Evolutionary conservation across 108 stramenopile species (phyloP).

Genomic region (Mayamaea pseudoterrestris): DNA sequence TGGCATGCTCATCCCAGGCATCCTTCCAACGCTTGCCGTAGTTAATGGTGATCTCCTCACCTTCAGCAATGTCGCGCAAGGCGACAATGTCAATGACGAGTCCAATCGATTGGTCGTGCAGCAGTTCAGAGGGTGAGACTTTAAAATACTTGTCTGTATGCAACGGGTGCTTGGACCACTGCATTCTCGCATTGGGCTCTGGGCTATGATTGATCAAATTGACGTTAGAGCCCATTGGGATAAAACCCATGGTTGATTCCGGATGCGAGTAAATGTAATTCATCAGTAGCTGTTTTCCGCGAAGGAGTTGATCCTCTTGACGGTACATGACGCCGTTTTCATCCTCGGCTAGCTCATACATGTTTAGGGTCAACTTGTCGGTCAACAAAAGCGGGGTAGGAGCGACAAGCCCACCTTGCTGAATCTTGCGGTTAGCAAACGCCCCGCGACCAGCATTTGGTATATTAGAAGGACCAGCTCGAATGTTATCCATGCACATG

Average conservation of each 20-base stretch:
- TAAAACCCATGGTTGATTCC: conserved; percentile 44
- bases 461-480: conserved; percentile 51
- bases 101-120: conserved; percentile 30
- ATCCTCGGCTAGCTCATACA: conserved; percentile 27
- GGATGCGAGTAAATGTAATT: conserved; percentile 70
- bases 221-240: conserved; percentile 45
- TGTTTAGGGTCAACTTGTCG: conserved; percentile 32
- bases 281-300: conserved; percentile 36
- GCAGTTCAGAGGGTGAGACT: conserved; percentile 27
- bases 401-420: conserved; percentile 46
- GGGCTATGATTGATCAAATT: conserved; percentile 62
- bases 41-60: conserved; percentile 51
- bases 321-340: conserved; percentile 16
- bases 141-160: conserved; percentile 26
- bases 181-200: conserved; percentile 64
- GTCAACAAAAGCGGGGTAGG: conserved; percentile 61
- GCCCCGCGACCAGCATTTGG: conserved; percentile 75
- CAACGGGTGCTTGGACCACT: conserved; percentile 56
- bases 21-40: conserved; percentile 66
- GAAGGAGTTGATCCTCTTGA: conserved; percentile 9
- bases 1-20: conserved; percentile 51
- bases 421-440: conserved; percentile 51
- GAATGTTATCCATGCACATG: conserved; percentile 70
- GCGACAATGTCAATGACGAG: conserved; percentile 74
- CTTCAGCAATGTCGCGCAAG: conserved; percentile 46